Conservation (phyloP, 768 basidiomycete species). For the Macrolepiota dolichaula region DNA sequence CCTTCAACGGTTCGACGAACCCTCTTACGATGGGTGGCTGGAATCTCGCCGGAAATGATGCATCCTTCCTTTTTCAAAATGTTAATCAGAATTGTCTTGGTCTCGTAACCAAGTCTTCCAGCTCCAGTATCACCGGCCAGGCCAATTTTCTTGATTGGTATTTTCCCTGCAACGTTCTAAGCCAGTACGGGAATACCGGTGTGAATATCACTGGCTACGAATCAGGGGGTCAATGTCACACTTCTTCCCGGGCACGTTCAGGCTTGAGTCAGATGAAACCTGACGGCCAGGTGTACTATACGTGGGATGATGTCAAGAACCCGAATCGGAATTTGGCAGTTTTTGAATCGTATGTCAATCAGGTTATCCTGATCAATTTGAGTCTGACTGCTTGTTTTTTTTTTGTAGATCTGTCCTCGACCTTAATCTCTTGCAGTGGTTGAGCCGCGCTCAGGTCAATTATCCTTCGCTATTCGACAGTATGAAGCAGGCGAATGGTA, state of each 20-base stretch:
- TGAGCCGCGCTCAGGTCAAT: conserved; percentile 73
- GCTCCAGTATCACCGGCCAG: conserved; percentile 66
- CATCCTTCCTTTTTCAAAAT: conserved; percentile 93
- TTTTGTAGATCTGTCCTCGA: conserved; percentile 78
- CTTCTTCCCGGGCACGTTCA: conserved; percentile 46
- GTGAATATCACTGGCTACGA: conserved; percentile 73
- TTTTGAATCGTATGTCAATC: conserved; percentile 75
- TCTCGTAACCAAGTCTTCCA: conserved; percentile 67
- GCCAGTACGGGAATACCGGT: conserved; percentile 60
- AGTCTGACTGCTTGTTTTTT: conserved; percentile 3
- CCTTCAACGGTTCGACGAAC: conserved; percentile 79
- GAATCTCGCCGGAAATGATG: conserved; percentile 83
- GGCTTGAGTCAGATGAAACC: conserved; percentile 47
- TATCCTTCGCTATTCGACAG: conserved; percentile 84
- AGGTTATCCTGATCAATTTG: neutral
- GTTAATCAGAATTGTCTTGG: conserved; percentile 80
- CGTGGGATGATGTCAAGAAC: conserved; percentile 82
- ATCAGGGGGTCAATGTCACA: conserved; percentile 68
- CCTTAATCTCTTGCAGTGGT: conserved; percentile 80
- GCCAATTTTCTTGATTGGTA: conserved; percentile 82
- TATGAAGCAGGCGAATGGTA: conserved; percentile 64
- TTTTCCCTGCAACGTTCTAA: conserved; percentile 93
- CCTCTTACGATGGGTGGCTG: conserved; percentile 78
- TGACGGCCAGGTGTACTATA: conserved; percentile 89
- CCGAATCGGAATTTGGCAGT: conserved; percentile 82